A percentile compares a stretch with the other conserved stretches of the same genome.
phyloP scores from a whole-genome alignment of 208 protist genomes.

The Acanthamoeba lenticulata region DNA sequence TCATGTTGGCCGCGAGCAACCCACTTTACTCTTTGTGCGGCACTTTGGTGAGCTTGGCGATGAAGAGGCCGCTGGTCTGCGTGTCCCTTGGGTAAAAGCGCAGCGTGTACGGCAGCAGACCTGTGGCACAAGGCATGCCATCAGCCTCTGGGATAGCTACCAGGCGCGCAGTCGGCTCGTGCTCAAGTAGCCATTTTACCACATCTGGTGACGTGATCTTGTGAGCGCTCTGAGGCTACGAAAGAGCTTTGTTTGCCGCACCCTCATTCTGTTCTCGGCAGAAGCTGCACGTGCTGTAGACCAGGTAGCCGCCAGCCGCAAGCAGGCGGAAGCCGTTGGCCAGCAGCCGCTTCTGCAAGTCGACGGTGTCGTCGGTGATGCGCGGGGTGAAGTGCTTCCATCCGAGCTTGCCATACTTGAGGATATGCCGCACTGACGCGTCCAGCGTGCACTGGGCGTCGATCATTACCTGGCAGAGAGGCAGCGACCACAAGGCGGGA shows the following conservation, averaged over 20 bases:
- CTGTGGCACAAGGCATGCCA: constrained; percentile 55
- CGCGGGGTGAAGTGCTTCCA: constrained; percentile 62
- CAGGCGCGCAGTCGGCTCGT: constrained; percentile 52
- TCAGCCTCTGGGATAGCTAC: constrained; percentile 23
- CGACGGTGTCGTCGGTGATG: constrained; percentile 53
- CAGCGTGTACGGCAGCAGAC: constrained; percentile 71
- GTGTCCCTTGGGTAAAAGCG: constrained; percentile 78
- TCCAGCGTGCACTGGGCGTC: constrained; percentile 82
- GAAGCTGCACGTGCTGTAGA: constrained; percentile 83
- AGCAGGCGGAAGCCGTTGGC: constrained; percentile 75
- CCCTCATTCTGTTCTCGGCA: constrained; percentile 78
- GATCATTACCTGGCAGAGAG: constrained; percentile 71
- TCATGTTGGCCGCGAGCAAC: no score
- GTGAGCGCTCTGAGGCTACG: no score
- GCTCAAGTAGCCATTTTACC: constrained; percentile 68
- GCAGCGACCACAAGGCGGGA: background rate
- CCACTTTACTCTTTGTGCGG: no score
- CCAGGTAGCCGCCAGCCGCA: constrained; percentile 68
- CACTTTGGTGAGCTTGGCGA: constrained; percentile 73
- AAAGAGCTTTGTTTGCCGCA: background rate
- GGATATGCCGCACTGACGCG: constrained; percentile 75
- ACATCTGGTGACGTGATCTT: constrained; percentile 18
- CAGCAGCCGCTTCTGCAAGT: constrained; percentile 76
- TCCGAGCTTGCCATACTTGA: constrained; percentile 70
- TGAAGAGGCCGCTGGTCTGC: constrained; percentile 76